Percentiles rank a stretch among this genome's conserved stretches.
Evolutionary conservation across 352 stramenopile genomes (phyloP).

Genomic region (Globisporangium lucens): DNA sequence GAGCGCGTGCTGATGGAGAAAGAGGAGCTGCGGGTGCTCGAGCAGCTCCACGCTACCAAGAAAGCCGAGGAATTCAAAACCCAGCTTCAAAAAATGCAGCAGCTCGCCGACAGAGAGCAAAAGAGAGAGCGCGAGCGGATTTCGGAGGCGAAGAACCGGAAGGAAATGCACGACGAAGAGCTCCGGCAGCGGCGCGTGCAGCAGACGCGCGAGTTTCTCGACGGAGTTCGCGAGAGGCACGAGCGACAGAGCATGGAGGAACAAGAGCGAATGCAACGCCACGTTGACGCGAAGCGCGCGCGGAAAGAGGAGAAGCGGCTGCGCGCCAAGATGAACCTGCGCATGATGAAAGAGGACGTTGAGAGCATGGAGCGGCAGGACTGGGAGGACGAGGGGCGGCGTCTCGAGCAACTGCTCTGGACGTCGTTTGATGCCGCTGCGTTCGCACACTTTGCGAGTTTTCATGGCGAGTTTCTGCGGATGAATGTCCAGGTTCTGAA

Average conservation of each 20-base stretch:
- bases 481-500: constrained; percentile 45
- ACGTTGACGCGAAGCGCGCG: constrained; percentile 13
- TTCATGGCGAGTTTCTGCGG: constrained; percentile 34
- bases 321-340: constrained; percentile 32
- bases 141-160: constrained; percentile 47
- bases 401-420: constrained; percentile 54
- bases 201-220: constrained; percentile 25
- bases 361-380: constrained; percentile 41
- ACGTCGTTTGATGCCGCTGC: constrained; percentile 29
- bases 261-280: constrained; percentile 29
- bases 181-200: constrained; percentile 40
- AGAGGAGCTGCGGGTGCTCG: constrained; percentile 37
- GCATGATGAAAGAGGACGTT: constrained; percentile 67
- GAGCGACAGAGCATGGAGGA: constrained; percentile 46
- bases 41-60: constrained; percentile 8
- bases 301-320: constrained; percentile 30
- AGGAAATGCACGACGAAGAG: constrained; percentile 69
- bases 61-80: constrained; percentile 32
- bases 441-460: constrained; percentile 24
- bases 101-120: constrained; percentile 30
- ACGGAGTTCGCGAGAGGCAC: constrained; percentile 34
- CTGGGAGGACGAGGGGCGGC: constrained; percentile 44
- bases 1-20: constrained; percentile 36
- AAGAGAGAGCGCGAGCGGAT: constrained; percentile 34
- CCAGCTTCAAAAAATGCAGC: constrained; percentile 42